A percentile compares a stretch with the other conserved stretches of the same genome.
These are phyloP conservation scores for Solanum hybrid DNA, from an alignment of 305 asterid species.

Conservation along the genomic window DNA sequence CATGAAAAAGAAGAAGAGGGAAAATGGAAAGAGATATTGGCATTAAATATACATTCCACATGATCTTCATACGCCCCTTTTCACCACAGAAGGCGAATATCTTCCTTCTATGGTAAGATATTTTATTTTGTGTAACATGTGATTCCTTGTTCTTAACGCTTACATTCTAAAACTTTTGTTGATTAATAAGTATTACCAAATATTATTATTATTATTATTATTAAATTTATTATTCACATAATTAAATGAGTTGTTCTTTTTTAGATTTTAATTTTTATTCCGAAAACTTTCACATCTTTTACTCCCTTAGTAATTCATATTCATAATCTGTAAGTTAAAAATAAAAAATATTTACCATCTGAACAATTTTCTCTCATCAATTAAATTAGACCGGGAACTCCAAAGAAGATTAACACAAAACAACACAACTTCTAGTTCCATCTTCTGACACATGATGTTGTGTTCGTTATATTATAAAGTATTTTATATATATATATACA, in stretches of 20 bases:
- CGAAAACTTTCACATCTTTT: no score
- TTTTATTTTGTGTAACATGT: not conserved
- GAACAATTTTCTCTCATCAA: accelerated
- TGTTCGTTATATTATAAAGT: not conserved
- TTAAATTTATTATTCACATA: not conserved
- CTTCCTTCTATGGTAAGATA: not conserved
- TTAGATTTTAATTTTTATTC: no score
- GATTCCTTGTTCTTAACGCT: not conserved
- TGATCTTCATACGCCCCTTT: not conserved
- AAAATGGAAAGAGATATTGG: not conserved
- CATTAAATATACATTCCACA: not conserved
- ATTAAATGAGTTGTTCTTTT: not conserved
- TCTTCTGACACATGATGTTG: not conserved
- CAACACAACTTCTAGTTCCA: not conserved
- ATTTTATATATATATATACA: not conserved
- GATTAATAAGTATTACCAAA: not conserved
- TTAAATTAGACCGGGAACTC: not conserved
- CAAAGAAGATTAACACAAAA: not conserved
- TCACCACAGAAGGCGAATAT: not conserved
- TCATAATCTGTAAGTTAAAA: no score
- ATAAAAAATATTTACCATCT: no score
- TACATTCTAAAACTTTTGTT: not conserved
- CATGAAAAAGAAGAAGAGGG: not conserved
- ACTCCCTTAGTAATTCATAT: accelerated
- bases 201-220: not conserved